Evolutionary conservation across 2,329 filamentous ascomycete species (phyloP).

Genomic region (Fusarium nelsonii): DNA sequence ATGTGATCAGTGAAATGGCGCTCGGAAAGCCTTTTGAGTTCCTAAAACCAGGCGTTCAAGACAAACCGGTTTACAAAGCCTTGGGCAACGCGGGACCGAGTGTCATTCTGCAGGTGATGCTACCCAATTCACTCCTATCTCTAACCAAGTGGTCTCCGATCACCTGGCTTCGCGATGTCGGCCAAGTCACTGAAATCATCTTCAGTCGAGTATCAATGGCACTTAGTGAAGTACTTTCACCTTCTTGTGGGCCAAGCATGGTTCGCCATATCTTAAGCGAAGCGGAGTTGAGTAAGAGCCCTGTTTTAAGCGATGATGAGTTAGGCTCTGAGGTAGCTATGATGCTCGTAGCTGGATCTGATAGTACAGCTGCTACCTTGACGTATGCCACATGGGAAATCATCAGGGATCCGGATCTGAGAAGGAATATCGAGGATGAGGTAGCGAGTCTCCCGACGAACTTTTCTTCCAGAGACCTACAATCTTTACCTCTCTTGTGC

Average conservation of each 20-base stretch:
- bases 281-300: not conserved
- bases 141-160: slow-evolving; percentile 7
- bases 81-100: not conserved
- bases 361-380: slow-evolving; percentile 17
- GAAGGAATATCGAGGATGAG: slow-evolving; percentile 4
- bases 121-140: not conserved
- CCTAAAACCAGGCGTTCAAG: not conserved
- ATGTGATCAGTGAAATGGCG: slow-evolving; percentile 16
- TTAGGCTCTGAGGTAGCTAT: slow-evolving; percentile 8
- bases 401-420: not conserved
- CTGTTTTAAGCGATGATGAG: slow-evolving; percentile 1
- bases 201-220: not conserved
- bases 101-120: slow-evolving; percentile 10
- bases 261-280: not conserved
- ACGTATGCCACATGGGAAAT: slow-evolving; percentile 21
- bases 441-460: not conserved
- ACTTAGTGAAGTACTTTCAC: not conserved
- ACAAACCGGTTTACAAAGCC: not conserved
- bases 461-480: not conserved
- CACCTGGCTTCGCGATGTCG: not conserved
- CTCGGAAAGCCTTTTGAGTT: slow-evolving; percentile 11
- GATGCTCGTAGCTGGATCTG: slow-evolving; percentile 20
- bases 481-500: not conserved
- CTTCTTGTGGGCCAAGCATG: not conserved
- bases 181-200: slow-evolving; percentile 3